Evolutionary conservation across 148 eudicot genomes (phyloP).

Genomic region (Camellia japonica): DNA sequence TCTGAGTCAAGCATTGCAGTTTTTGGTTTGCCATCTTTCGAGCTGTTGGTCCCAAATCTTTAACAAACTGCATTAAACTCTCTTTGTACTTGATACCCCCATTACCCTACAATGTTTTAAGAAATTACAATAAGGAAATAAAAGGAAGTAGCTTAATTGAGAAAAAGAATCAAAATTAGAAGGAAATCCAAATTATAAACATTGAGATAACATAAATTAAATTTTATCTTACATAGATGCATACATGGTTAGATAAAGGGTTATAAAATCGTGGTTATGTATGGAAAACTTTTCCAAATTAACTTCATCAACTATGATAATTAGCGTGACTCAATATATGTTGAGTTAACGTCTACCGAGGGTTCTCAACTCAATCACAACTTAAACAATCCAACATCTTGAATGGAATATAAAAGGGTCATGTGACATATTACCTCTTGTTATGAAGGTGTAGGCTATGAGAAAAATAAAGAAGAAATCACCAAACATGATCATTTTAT

Average conservation of each 20-base stretch:
- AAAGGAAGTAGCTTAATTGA: neutral
- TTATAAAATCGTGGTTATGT: no score
- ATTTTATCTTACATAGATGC: neutral
- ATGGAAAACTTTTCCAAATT: no score
- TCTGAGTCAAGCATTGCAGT: neutral
- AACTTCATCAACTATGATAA: no score
- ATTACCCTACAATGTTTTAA: conserved; percentile 8
- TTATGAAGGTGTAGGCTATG: no score
- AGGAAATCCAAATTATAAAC: neutral
- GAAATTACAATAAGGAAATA: neutral
- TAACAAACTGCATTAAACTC: conserved; percentile 16
- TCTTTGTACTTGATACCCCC: conserved; percentile 13
- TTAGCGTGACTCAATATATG: no score
- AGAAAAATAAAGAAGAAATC: no score
- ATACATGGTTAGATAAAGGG: neutral
- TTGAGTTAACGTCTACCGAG: no score
- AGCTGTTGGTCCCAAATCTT: conserved; percentile 20
- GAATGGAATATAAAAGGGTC: no score
- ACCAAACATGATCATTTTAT: no score
- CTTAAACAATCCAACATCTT: no score
- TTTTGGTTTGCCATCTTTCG: conserved; percentile 15
- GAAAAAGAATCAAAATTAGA: neutral
- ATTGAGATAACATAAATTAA: neutral
- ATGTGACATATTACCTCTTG: no score
- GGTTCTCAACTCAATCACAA: no score